These are phyloP conservation scores for Cercophora samala DNA, from an alignment of 495 filamentous ascomycete genomes.

Conservation along the genomic window DNA sequence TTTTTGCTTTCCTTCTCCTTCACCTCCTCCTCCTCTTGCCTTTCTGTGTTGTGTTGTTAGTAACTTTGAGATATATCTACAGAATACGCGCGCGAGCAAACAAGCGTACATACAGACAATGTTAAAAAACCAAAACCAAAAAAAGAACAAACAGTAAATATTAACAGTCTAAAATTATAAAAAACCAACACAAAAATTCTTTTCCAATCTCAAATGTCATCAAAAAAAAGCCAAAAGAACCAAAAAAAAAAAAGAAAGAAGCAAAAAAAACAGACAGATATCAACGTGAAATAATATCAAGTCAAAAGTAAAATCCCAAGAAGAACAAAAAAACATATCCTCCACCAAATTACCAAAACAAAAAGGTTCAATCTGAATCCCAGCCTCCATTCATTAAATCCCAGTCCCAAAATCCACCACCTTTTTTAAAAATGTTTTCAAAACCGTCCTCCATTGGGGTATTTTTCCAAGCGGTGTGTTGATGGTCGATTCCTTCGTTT, in stretches of 20 bases:
- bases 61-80: background rate
- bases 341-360: background rate
- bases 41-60: background rate
- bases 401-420: background rate
- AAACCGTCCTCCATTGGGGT: background rate
- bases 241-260: constrained; percentile 16
- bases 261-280: constrained; percentile 14
- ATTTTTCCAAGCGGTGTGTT: background rate
- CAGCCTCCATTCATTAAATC: background rate
- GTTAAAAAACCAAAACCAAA: background rate
- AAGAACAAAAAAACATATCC: too few species aligned
- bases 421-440: background rate
- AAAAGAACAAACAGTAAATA: constrained; percentile 1
- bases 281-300: background rate
- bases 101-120: background rate
- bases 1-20: too few species aligned
- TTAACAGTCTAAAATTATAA: background rate
- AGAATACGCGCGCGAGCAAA: background rate
- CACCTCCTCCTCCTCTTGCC: background rate
- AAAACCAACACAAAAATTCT: background rate
- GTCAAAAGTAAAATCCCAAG: background rate
- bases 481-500: background rate
- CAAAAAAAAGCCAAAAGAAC: constrained; percentile 25
- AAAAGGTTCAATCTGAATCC: background rate
- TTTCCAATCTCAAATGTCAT: constrained; percentile 11